Conservation (phyloP, 176 grass and related monocot genomes). For the Juncus inflexus region DNA sequence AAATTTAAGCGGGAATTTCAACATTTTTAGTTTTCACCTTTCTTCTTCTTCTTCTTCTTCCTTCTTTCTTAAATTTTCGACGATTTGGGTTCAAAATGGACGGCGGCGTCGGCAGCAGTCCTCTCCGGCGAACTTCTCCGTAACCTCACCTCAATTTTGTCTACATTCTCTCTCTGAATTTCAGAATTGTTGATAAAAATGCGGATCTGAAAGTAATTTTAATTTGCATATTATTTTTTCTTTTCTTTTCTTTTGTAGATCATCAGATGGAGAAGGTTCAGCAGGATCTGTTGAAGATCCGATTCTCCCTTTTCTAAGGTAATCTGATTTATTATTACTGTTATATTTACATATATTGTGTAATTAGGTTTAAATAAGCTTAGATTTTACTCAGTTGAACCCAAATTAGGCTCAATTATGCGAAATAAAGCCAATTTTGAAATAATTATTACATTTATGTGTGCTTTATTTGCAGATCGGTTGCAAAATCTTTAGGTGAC, state of each 20-base stretch:
- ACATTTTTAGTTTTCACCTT: background rate
- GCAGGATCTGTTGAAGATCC: constrained; percentile 38
- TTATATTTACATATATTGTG: too few species aligned
- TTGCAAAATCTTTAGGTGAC: constrained; percentile 42
- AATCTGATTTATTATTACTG: background rate
- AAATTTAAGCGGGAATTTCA: too few species aligned
- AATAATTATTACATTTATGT: background rate
- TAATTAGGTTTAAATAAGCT: background rate
- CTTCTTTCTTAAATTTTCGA: background rate
- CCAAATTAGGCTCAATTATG: background rate
- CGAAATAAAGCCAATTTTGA: background rate
- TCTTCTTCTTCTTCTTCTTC: background rate
- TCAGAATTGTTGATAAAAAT: background rate
- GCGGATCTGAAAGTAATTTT: background rate
- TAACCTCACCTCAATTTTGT: constrained; percentile 5
- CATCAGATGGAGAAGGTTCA: background rate
- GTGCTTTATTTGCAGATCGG: constrained; percentile 51
- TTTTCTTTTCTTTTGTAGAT: constrained; percentile 1
- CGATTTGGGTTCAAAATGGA: constrained; percentile 5
- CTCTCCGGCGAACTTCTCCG: constrained; percentile 24
- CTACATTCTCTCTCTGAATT: background rate
- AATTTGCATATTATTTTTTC: constrained; percentile 5
- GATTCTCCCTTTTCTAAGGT: constrained; percentile 70
- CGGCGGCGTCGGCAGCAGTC: constrained; percentile 9
- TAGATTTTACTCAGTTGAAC: background rate